Percentiles rank a stretch among this genome's conserved stretches.
These are phyloP conservation scores for Coniochaeta pulveracea DNA, from an alignment of 2,329 filamentous ascomycete genomes.

Conservation along the genomic window DNA sequence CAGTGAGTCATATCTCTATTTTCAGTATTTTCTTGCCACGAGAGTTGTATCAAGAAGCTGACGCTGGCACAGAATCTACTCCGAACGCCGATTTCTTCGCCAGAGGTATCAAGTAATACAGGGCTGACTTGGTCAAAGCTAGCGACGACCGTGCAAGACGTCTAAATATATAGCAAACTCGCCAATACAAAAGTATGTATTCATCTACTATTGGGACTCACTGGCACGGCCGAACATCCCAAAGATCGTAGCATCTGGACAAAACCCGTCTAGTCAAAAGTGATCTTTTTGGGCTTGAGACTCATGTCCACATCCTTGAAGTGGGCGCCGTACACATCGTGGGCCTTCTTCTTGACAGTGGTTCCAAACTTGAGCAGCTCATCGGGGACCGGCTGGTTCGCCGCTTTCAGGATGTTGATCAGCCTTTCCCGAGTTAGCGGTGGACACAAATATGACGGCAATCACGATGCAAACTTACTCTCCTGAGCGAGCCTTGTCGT, in stretches of 20 bases:
- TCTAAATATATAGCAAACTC: too few species aligned
- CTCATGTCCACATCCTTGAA: conserved; percentile 82
- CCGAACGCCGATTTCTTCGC: conserved; percentile 42
- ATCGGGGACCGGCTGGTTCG: conserved; percentile 82
- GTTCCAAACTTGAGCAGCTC: conserved; percentile 91
- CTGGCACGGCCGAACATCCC: too few species aligned
- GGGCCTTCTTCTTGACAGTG: conserved; percentile 97
- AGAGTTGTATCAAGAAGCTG: conserved; percentile 16
- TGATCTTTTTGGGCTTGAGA: conserved; percentile 84
- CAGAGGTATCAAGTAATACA: conserved; percentile 35
- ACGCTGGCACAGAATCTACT: conserved; percentile 34
- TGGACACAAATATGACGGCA: not conserved
- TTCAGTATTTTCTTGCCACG: conserved; percentile 43
- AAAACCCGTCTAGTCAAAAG: too few species aligned
- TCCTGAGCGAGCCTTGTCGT: conserved; percentile 86
- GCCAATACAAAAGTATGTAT: too few species aligned
- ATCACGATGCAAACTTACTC: conserved; percentile 45
- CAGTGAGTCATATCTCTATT: too few species aligned
- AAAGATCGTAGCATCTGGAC: too few species aligned
- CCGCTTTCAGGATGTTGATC: conserved; percentile 90
- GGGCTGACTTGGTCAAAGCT: too few species aligned
- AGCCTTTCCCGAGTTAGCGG: conserved; percentile 36
- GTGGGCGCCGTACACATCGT: conserved; percentile 90
- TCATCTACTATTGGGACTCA: too few species aligned
- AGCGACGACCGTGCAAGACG: too few species aligned